phyloP scores from a whole-genome alignment of 768 basidiomycete species.

The Tylopilus sp. region DNA sequence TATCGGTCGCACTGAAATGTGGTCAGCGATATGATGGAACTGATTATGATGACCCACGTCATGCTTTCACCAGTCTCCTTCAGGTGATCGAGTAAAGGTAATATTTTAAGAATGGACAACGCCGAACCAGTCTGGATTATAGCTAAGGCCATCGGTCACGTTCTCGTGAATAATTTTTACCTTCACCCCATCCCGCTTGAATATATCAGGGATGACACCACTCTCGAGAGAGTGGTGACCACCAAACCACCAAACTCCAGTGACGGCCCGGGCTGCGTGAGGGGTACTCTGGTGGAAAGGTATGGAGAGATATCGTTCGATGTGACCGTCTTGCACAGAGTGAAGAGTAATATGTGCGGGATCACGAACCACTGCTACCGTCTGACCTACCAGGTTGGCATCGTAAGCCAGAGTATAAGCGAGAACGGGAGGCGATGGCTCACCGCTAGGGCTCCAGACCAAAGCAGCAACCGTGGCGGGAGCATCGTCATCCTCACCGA shows the following conservation, averaged over 20 bases:
- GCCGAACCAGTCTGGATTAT: conserved; percentile 68
- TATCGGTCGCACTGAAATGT: conserved; percentile 59
- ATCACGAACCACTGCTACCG: conserved; percentile 67
- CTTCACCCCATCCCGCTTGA: conserved; percentile 61
- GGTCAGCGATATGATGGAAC: conserved; percentile 13
- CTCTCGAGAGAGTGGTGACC: conserved; percentile 40
- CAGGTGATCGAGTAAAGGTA: conserved; percentile 70
- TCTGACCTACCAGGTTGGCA: conserved; percentile 46
- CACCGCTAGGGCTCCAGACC: conserved; percentile 84
- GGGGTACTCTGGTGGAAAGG: conserved; percentile 11
- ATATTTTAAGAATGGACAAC: conserved; percentile 60
- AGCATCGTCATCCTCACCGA: conserved; percentile 45
- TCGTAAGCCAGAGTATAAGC: conserved; percentile 1
- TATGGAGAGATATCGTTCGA: conserved; percentile 47
- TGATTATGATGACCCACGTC: conserved; percentile 47
- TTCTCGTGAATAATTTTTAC: conserved; percentile 40
- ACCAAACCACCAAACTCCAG: conserved; percentile 73
- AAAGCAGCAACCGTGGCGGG: conserved; percentile 52
- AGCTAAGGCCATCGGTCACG: conserved; percentile 1
- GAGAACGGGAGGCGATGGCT: conserved; percentile 14
- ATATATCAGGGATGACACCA: conserved; percentile 67
- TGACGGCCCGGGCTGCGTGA: conserved; percentile 31
- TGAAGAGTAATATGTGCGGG: conserved; percentile 67
- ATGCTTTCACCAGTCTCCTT: conserved; percentile 63
- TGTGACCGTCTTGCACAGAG: conserved; percentile 73